Base-by-base conservation (phyloP, 176 grass and related monocot genomes). In the Paspalum vaginatum region DNA sequence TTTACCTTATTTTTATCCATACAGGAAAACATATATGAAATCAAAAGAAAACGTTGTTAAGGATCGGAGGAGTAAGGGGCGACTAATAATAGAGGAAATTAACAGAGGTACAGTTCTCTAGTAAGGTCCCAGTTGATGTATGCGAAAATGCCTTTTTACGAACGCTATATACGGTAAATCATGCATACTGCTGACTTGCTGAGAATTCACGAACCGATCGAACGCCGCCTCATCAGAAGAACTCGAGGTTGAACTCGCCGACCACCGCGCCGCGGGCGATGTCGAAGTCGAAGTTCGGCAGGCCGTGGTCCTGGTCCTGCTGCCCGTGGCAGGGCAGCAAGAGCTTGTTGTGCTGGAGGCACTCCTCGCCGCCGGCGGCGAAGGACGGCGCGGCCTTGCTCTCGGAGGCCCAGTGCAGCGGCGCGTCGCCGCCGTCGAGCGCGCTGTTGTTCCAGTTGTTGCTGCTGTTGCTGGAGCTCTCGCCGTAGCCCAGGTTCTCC, bases 391-490 rank as follows among this genome's bases (percentile, higher is more conserved):
- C 32, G 32, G 26, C 81, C 76, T 85, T 88, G 63, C 75, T 89
- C 75, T 89, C 73, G 1, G 89, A 76, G 83, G 82, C 71, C 94
- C 94, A 97, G 60, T 91, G 88, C 76, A 94, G 73, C 6, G 85
- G 68, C 3, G 85, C 38, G 49, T 93, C 87, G 63, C 80, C 85
- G 37, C 22, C 81, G 43, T 88, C 83, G 15, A 92, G 51, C 53
- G 59, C 76, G 44, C 80, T 61, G 61, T 24, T 89, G 58, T 15
- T 92, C 90, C 87, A 92, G 75, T 92, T 92, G 75, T 92, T 92
- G 77, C 87, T 96, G 77, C 92, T 89, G 81, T 95, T 92, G 74
- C 93, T 92, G 25, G 90, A 96, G 83, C 90, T 92, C 61, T 95
- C 93, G 47, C 87, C 87, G 25, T 88, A 90, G 65, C 93, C 84